Conservation (phyloP, 768 basidiomycete species). For the Flagelloscypha sp. region DNA sequence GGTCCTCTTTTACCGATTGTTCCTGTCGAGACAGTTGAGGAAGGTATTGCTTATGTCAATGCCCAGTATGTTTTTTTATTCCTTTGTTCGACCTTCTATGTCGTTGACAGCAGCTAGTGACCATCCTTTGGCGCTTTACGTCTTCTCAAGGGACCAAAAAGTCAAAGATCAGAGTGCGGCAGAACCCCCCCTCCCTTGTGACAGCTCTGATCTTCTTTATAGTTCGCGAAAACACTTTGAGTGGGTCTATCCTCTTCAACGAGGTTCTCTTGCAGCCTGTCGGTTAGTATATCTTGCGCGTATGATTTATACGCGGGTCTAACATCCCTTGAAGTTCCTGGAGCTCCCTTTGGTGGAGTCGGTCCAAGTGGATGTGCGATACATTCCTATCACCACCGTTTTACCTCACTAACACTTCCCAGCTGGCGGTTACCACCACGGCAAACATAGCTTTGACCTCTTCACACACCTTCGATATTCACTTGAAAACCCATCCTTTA, state of each 20-base stretch:
- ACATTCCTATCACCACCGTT: constrained; percentile 1
- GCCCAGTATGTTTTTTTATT: constrained; percentile 30
- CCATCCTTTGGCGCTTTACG: constrained; percentile 69
- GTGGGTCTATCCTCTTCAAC: constrained; percentile 64
- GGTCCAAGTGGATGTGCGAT: constrained; percentile 65
- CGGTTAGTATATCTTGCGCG: constrained; percentile 27
- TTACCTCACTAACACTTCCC: neutral
- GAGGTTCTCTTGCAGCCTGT: constrained; percentile 57
- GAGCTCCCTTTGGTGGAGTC: constrained; percentile 67
- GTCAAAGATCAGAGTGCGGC: constrained; percentile 54
- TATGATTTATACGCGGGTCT: neutral
- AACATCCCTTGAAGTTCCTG: constrained; percentile 32
- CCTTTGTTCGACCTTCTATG: neutral
- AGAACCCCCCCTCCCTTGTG: neutral
- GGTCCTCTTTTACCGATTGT: constrained; percentile 76
- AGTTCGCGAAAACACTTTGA: constrained; percentile 67
- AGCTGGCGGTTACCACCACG: constrained; percentile 63
- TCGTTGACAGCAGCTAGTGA: constrained; percentile 37
- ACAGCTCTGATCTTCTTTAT: neutral
- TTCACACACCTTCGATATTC: constrained; percentile 71
- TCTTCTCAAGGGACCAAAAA: constrained; percentile 54
- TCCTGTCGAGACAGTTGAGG: constrained; percentile 60
- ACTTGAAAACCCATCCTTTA: constrained; percentile 31
- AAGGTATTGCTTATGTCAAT: constrained; percentile 64
- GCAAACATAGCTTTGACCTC: constrained; percentile 66